Conservation (phyloP, 2,329 filamentous ascomycete genomes). For the Atkinsonella hypoxylon region DNA sequence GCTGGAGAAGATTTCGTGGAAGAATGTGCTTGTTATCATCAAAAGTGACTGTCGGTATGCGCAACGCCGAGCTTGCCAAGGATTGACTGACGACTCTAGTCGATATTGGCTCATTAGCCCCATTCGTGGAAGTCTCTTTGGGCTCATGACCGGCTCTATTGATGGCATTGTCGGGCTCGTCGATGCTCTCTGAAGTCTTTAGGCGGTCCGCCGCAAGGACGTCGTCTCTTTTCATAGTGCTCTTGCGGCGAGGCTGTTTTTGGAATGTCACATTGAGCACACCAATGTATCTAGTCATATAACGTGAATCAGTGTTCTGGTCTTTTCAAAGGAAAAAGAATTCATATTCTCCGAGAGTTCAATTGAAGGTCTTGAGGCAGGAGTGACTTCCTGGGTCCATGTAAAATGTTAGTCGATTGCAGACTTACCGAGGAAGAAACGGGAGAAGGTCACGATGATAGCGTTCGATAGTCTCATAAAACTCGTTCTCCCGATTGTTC, state of each 20-base stretch:
- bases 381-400: too few species aligned
- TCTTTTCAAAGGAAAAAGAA: not conserved
- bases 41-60: constrained; percentile 82
- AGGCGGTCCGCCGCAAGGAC: constrained; percentile 23
- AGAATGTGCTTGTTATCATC: constrained; percentile 92
- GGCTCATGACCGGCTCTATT: constrained; percentile 3
- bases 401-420: not conserved
- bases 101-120: constrained; percentile 10
- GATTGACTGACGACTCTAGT: constrained; percentile 57
- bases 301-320: constrained; percentile 6
- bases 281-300: constrained; percentile 67
- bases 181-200: constrained; percentile 19
- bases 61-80: constrained; percentile 49
- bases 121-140: constrained; percentile 8
- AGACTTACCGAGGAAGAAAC: constrained; percentile 70
- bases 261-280: constrained; percentile 94
- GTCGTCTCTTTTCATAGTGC: constrained; percentile 39
- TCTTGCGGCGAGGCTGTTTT: constrained; percentile 60
- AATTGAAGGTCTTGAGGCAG: too few species aligned
- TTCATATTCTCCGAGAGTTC: too few species aligned
- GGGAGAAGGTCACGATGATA: constrained; percentile 80
- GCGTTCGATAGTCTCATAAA: constrained; percentile 91
- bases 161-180: not conserved
- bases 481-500: constrained; percentile 96
- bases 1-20: constrained; percentile 67